These are phyloP conservation scores for Leishmania braziliensis DNA, from an alignment of 208 protist genomes.

Conservation along the genomic window DNA sequence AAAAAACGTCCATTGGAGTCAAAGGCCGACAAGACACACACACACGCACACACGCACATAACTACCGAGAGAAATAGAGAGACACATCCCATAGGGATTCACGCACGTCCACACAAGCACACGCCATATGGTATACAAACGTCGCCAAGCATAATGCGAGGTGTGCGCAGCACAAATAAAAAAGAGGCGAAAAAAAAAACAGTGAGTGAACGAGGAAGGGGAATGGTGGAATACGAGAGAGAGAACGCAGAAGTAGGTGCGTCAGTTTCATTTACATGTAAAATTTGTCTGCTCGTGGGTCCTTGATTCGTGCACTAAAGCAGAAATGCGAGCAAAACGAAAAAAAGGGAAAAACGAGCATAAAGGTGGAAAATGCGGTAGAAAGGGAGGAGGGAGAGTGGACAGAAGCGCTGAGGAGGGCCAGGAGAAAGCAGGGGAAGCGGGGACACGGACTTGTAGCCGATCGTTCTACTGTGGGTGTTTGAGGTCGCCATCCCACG, in stretches of 20 bases:
- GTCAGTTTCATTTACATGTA: slow-evolving; percentile 20
- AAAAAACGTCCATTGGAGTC: not conserved
- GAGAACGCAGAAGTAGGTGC: slow-evolving; percentile 6
- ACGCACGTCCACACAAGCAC: not conserved
- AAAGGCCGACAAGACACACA: not conserved
- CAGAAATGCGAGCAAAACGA: not conserved
- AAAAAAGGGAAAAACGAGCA: not conserved
- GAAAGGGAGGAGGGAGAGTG: not conserved
- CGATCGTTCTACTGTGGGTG: not conserved
- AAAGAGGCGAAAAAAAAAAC: not conserved
- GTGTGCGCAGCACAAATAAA: not conserved
- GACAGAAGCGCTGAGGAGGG: not conserved
- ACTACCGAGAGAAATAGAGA: not conserved
- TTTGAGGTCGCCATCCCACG: too few relatives aligned
- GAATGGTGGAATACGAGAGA: slow-evolving; percentile 14
- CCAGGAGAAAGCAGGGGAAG: not conserved
- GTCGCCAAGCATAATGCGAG: not conserved
- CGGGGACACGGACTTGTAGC: not conserved
- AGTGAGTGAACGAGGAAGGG: not conserved
- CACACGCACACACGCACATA: not conserved
- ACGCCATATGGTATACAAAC: not conserved
- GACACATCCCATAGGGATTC: not conserved
- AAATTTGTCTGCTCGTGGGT: slow-evolving; percentile 4
- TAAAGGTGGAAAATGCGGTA: not conserved
- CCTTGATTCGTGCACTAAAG: not conserved